These are phyloP conservation scores for Alloascoidea hylecoeti DNA, from an alignment of 805 yeast species.

Conservation along the genomic window DNA sequence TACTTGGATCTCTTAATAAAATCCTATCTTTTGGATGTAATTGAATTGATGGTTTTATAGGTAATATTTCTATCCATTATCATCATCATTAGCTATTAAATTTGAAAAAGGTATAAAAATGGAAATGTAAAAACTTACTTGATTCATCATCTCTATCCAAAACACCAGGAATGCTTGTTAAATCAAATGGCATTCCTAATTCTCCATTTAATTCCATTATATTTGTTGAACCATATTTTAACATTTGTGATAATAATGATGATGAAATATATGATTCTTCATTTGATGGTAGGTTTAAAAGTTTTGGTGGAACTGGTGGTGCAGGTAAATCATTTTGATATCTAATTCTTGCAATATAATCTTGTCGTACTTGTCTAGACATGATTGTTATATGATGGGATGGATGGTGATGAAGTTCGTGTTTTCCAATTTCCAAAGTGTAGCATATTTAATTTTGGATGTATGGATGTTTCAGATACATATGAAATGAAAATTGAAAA, in stretches of 20 bases:
- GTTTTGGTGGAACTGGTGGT: constrained; percentile 84
- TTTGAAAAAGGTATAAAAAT: too few relatives aligned
- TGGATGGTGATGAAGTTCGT: too few relatives aligned
- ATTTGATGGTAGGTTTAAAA: constrained; percentile 39
- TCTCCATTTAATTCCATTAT: constrained; percentile 33
- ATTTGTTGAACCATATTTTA: constrained; percentile 58
- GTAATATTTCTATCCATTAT: constrained; percentile 1
- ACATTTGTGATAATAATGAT: constrained; percentile 53
- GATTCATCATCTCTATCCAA: constrained; percentile 45
- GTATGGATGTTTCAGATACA: too few relatives aligned
- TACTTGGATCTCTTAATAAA: background rate
- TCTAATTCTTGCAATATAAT: constrained; percentile 68
- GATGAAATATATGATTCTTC: constrained; percentile 34
- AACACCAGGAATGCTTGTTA: constrained; percentile 49
- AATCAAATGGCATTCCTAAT: constrained; percentile 67
- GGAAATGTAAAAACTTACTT: constrained; percentile 23
- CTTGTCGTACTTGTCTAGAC: constrained; percentile 31
- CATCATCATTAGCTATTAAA: too few relatives aligned
- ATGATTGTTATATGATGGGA: too few relatives aligned
- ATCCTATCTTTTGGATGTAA: constrained; percentile 2
- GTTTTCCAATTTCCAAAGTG: too few relatives aligned
- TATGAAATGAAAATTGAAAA: too few relatives aligned
- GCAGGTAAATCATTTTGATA: constrained; percentile 85
- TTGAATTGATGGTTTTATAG: background rate
- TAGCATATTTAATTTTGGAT: too few relatives aligned